Conservation (phyloP, 1,284 basidiomycete species). For the Vanrija sp. region DNA sequence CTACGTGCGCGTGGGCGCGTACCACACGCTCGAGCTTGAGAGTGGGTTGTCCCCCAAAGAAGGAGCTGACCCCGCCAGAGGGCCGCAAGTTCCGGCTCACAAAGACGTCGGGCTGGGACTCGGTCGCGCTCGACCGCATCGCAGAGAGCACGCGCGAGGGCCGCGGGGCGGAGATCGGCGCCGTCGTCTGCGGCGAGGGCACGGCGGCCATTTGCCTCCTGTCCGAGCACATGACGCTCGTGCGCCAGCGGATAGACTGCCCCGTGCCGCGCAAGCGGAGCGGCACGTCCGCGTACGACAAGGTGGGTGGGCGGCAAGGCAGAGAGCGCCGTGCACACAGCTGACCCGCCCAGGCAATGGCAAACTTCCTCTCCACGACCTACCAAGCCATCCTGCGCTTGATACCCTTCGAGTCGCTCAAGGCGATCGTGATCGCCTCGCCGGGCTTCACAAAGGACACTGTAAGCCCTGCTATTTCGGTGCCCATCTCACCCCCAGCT, state of each 20-base stretch:
- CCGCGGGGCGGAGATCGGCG: constrained; percentile 90
- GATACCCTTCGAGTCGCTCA: constrained; percentile 75
- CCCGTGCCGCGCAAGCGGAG: constrained; percentile 88
- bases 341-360: constrained; percentile 55
- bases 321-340: background rate
- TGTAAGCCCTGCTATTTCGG: constrained; percentile 50
- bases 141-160: constrained; percentile 87
- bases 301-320: constrained; percentile 53
- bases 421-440: constrained; percentile 90
- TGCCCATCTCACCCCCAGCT: constrained; percentile 26
- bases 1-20: constrained; percentile 90
- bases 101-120: constrained; percentile 85
- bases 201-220: constrained; percentile 89
- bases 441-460: constrained; percentile 93
- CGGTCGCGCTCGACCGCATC: constrained; percentile 74
- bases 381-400: constrained; percentile 86
- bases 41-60: constrained; percentile 24
- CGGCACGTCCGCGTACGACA: constrained; percentile 77
- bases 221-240: constrained; percentile 94
- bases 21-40: constrained; percentile 93
- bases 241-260: constrained; percentile 85
- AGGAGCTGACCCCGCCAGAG: background rate
- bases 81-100: constrained; percentile 65
- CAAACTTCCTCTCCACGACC: constrained; percentile 75
- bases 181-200: constrained; percentile 92